Base-by-base conservation (phyloP, 495 filamentous ascomycete genomes). In the Daldinia caldariorum region DNA sequence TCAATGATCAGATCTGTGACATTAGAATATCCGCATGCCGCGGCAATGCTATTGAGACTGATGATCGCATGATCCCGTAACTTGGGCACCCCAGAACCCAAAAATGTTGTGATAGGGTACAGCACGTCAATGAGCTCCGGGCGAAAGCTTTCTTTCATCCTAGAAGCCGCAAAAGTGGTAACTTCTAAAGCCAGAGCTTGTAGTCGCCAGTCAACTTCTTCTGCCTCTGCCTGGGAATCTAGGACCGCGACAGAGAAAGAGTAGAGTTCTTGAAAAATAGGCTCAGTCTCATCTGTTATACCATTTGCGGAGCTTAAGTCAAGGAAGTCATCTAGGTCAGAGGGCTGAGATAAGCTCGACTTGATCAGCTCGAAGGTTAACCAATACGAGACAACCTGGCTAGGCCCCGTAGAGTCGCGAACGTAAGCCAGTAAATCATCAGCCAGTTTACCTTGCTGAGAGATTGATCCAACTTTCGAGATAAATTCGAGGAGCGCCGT, bases 51-150 rank as follows among this genome's bases (percentile, higher is more conserved):
- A 71, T 97, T 93, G 3, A 99, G 85, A 51, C 90, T 92, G 4
- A 88, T 87, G 71, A 97, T 92, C 18, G 94, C 91, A 79, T 98
- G 95, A 16, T 85, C 83, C 67, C 94, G 90, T 4, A 98, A 83
- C 6, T 82, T 85, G 0, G 85, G 77, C 22, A 89, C 86, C 34
- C 80, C 82, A 4, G 92, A 94, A 5, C 93, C 93, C n/a, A 98
- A 83, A 37, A 93, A 86, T 54, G 97, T 92, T 0, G 96, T 82
- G 18, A 97, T 85, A 2, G 95, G 94, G 76, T 97, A 98, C 7
- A 99, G 83, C 2, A 93, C 89, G 67, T 99, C 95, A 62, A 97
- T 91, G 9, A 99, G 84, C 74, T 98, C 94, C 3, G 87, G 84
- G 14, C 92, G 88, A 76, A 97, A 99, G 6, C 86, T 87, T 55